phyloP scores from a whole-genome alignment of 768 basidiomycete species.

The Lyophyllum decastes region DNA sequence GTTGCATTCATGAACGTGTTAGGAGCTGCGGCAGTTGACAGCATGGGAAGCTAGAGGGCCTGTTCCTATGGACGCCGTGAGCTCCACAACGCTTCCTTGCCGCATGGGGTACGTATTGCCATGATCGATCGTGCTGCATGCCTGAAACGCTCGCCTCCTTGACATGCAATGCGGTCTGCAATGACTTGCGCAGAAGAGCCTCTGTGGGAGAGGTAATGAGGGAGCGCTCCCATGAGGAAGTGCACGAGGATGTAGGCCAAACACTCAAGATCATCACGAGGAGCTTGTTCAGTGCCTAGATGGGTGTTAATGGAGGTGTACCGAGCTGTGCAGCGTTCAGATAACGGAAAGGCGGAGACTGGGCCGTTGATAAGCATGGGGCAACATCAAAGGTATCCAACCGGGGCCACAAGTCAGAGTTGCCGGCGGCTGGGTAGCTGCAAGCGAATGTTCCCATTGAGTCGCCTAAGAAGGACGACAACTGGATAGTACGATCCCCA shows the following conservation, averaged over 20 bases:
- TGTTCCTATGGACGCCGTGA: too few species aligned
- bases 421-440: constrained; percentile 10
- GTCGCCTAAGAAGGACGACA: constrained; percentile 53
- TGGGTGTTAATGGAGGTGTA: too few species aligned
- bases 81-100: too few species aligned
- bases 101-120: too few species aligned
- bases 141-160: too few species aligned
- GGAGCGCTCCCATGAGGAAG: constrained; percentile 98
- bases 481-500: constrained; percentile 56
- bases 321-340: background rate
- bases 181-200: too few species aligned
- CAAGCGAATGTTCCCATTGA: constrained; percentile 22
- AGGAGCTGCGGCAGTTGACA: too few species aligned
- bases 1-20: too few species aligned
- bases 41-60: too few species aligned
- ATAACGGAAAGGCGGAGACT: background rate
- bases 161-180: too few species aligned
- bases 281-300: constrained; percentile 95
- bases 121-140: too few species aligned
- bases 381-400: constrained; percentile 11
- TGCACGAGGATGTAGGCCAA: constrained; percentile 99
- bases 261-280: constrained; percentile 96
- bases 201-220: constrained; percentile 25
- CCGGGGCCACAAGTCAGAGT: constrained; percentile 25
- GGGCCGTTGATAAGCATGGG: background rate